These are phyloP conservation scores for Podospora anserina DNA, from an alignment of 495 filamentous ascomycete species.

Conservation along the genomic window DNA sequence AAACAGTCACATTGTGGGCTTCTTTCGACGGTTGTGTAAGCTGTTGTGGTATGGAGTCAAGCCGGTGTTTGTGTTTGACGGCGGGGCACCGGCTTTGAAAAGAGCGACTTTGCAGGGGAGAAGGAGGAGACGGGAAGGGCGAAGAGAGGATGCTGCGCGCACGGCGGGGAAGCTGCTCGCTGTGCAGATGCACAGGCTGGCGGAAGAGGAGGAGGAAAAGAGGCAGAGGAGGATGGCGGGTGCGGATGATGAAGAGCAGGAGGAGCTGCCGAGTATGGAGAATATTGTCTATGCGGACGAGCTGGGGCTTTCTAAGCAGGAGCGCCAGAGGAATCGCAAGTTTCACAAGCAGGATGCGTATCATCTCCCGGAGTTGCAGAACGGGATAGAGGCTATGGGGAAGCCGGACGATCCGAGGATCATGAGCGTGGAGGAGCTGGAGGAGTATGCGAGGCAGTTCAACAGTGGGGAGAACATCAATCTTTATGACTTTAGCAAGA, in stretches of 20 bases:
- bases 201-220: conserved; percentile 75
- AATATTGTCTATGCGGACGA: conserved; percentile 87
- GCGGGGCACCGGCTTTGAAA: conserved; percentile 87
- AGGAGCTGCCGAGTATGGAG: conserved; percentile 57
- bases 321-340: conserved; percentile 67
- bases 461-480: conserved; percentile 93
- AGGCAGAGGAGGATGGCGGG: conserved; percentile 43
- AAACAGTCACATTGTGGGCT: conserved; percentile 92
- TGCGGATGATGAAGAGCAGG: conserved; percentile 52
- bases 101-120: conserved; percentile 80
- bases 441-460: conserved; percentile 90
- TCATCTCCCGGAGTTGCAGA: conserved; percentile 81
- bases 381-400: conserved; percentile 77
- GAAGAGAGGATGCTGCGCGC: conserved; percentile 84
- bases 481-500: conserved; percentile 97
- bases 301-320: conserved; percentile 70
- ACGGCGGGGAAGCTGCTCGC: conserved; percentile 89
- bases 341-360: conserved; percentile 93
- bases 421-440: conserved; percentile 89
- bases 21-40: conserved; percentile 97
- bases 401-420: conserved; percentile 86
- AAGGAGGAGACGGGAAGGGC: conserved; percentile 77
- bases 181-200: conserved; percentile 83
- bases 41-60: conserved; percentile 93
- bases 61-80: conserved; percentile 97